Evolutionary conservation across 768 basidiomycete species (phyloP).

Genomic region (Psilocybe tampanensis): DNA sequence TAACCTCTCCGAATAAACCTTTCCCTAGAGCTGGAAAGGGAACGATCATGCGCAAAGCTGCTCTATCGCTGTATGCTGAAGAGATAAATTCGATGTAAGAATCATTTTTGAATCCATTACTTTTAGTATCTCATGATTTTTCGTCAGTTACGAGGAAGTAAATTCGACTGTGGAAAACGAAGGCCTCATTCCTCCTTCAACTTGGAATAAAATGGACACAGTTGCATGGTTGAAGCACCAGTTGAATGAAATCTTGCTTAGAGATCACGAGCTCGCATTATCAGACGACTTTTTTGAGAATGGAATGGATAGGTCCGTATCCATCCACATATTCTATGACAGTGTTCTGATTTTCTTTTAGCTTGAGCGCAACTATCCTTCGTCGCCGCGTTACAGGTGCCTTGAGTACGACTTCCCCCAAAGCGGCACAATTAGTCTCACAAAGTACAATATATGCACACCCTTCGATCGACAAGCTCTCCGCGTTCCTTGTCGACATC

Average conservation of each 20-base stretch:
- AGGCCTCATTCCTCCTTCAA: constrained; percentile 12
- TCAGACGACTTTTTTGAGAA: constrained; percentile 21
- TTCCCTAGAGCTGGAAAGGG: constrained; percentile 50
- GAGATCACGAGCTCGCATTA: background rate
- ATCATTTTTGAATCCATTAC: background rate
- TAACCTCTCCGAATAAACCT: constrained; percentile 38
- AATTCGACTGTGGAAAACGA: constrained; percentile 12
- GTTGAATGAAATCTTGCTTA: constrained; percentile 15
- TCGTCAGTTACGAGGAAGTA: constrained; percentile 19
- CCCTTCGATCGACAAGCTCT: constrained; percentile 18
- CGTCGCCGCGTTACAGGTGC: constrained; percentile 22
- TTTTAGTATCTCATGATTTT: background rate
- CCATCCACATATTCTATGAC: background rate
- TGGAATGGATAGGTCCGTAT: constrained; percentile 22
- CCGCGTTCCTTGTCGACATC: constrained; percentile 17
- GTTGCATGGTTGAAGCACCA: constrained; percentile 19
- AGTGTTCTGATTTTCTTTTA: background rate
- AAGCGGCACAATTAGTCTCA: constrained; percentile 16
- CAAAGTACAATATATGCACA: constrained; percentile 21
- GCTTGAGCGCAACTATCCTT: constrained; percentile 24
- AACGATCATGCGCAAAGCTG: constrained; percentile 46
- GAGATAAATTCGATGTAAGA: constrained; percentile 51
- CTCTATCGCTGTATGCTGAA: constrained; percentile 38
- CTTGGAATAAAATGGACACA: constrained; percentile 13
- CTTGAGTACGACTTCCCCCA: constrained; percentile 14